Base-by-base conservation (phyloP, 140 eudicot species). In the Ambrosia hybrid region DNA sequence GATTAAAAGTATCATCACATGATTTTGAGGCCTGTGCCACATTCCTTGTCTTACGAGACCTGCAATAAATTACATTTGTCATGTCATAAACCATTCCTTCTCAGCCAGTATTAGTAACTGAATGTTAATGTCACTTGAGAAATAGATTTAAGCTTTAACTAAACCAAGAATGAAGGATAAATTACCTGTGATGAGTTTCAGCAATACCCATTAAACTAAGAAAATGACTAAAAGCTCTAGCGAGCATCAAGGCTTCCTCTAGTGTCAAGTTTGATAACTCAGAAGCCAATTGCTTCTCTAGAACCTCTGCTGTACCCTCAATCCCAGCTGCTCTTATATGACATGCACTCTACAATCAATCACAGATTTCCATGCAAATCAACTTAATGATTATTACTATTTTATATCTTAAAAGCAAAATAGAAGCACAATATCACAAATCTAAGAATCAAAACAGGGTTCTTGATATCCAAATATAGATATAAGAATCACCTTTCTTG, bases 171-270 rank as follows among this genome's bases (percentile, higher is more conserved):
- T 66, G 70, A 51, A 71, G 56, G 15, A 53, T 46, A 45, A 45
- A 55, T 69, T 74, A 89, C 97, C 96, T 90, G 79, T 93, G 98
- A 81, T 93, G 97, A 74, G 98, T 88, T 81, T 93, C 98, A 67
- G 98, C 98, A 77, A 93, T 90, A 17, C 91, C 91, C 86, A 87
- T 87, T 76, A 93, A 85, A 60, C 82, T 84, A 57, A 93, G 94
- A 79, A 84, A 90, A 76, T 90, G 98, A 80, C 97, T 93, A 77
- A 90, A 88, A 41, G 91, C 91, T 60, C 98, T 84, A 57, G 96
- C 98, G 15, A 90, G 85, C 52, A 77, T 78, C 33, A 90, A 59
- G 41, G 97, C 97, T 82, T 93, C 98, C 51, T 93, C 97, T 59
- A 93, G 66, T 51, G 89, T 83, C 98, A 85, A 82, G 70, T 85